Conservation (phyloP, 2,329 filamentous ascomycete species). For the Lachnellula subtilissima region DNA sequence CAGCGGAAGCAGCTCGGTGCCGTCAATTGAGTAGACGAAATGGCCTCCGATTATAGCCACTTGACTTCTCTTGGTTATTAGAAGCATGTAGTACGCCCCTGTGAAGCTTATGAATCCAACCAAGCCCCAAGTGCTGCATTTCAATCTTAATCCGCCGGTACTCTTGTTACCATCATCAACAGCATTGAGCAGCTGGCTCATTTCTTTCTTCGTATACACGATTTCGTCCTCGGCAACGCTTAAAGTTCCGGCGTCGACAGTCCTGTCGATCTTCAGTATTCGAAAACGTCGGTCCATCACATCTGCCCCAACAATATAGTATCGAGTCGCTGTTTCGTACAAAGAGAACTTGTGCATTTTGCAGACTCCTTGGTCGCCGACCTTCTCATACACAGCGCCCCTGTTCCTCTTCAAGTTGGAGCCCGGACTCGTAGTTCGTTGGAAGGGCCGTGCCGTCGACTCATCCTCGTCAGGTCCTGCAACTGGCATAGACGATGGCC, state of each 20-base stretch:
- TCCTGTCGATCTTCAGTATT: conserved; percentile 92
- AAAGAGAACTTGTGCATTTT: conserved; percentile 95
- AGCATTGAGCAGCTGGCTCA: conserved; percentile 86
- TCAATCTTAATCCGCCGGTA: conserved; percentile 83
- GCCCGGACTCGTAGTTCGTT: conserved; percentile 47
- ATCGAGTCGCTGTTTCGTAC: conserved; percentile 89
- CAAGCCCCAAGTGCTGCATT: conserved; percentile 88
- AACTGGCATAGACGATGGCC: conserved; percentile 10
- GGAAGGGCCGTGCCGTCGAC: conserved; percentile 51
- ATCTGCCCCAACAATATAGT: conserved; percentile 92
- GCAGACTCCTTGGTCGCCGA: conserved; percentile 42
- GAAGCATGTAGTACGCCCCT: conserved; percentile 91
- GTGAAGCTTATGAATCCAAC: conserved; percentile 96
- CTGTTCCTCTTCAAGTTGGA: conserved; percentile 28
- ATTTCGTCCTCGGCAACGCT: conserved; percentile 91
- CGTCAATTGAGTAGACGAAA: conserved; percentile 92
- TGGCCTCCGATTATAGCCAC: conserved; percentile 95
- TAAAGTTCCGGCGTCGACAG: conserved; percentile 71
- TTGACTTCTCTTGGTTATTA: conserved; percentile 93
- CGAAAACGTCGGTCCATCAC: conserved; percentile 83
- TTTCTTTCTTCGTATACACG: conserved; percentile 86
- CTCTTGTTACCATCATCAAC: conserved; percentile 93
- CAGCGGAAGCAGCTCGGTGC: conserved; percentile 83
- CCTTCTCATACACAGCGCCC: conserved; percentile 29
- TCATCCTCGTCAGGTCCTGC: conserved; percentile 53